phyloP scores from a whole-genome alignment of 768 basidiomycete species.

The Suillus hirtellus region DNA sequence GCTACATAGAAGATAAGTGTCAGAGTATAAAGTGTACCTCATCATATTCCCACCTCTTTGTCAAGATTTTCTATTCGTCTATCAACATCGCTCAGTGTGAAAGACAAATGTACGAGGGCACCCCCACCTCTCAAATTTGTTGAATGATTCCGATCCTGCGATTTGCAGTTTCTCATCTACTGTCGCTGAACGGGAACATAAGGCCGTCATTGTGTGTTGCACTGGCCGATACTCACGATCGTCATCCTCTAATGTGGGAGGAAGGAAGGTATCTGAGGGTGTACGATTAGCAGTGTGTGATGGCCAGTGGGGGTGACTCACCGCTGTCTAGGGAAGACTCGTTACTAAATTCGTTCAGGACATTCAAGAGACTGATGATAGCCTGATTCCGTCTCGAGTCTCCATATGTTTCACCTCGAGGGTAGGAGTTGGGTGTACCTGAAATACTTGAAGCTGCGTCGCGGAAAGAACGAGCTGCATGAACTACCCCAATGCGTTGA shows the following conservation, averaged over 20 bases:
- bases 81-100: slow-evolving; percentile 11
- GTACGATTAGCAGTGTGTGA: slow-evolving; percentile 12
- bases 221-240: slow-evolving; percentile 38
- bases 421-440: slow-evolving; percentile 26
- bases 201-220: slow-evolving; percentile 7
- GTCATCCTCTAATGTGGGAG: slow-evolving; percentile 43
- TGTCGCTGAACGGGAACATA: slow-evolving; percentile 36
- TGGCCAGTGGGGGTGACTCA: slow-evolving; percentile 20
- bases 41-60: slow-evolving; percentile 38
- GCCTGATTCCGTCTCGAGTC: slow-evolving; percentile 45
- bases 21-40: slow-evolving; percentile 2
- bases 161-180: slow-evolving; percentile 51
- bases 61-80: slow-evolving; percentile 51
- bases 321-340: slow-evolving; percentile 39
- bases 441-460: slow-evolving; percentile 27
- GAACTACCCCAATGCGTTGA: slow-evolving; percentile 9
- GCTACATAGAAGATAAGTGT: slow-evolving; percentile 29
- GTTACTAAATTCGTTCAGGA: slow-evolving; percentile 43
- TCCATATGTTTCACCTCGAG: slow-evolving; percentile 26
- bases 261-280: slow-evolving; percentile 28
- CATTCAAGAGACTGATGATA: slow-evolving; percentile 46
- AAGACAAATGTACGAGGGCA: slow-evolving; percentile 5
- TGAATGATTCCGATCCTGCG: slow-evolving; percentile 51
- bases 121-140: slow-evolving; percentile 48
- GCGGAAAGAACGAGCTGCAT: slow-evolving; percentile 26